A percentile compares a stretch with the other conserved stretches of the same genome.
These are phyloP conservation scores for Eutypa lata DNA, from an alignment of 2,329 filamentous ascomycete species.

Conservation along the genomic window DNA sequence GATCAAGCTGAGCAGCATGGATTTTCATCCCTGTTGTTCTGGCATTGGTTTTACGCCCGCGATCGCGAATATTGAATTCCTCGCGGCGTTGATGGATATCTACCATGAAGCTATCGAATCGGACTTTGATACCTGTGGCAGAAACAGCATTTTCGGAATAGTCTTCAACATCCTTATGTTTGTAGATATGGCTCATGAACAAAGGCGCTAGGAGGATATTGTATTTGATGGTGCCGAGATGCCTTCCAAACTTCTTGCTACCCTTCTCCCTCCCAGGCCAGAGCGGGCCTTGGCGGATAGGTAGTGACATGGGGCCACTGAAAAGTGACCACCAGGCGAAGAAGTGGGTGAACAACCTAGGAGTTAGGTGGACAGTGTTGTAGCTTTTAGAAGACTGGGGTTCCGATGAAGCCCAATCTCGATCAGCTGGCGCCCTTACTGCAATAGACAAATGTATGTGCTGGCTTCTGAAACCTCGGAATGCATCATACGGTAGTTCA, in stretches of 20 bases:
- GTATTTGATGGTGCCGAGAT: conserved; percentile 98
- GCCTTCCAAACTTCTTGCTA: conserved; percentile 96
- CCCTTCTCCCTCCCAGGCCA: conserved; percentile 94
- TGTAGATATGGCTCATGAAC: conserved; percentile 96
- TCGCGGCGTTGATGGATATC: conserved; percentile 93
- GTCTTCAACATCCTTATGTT: conserved; percentile 93
- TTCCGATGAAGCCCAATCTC: conserved; percentile 79
- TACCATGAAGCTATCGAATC: conserved; percentile 94
- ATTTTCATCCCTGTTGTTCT: conserved; percentile 93
- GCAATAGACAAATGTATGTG: conserved; percentile 95
- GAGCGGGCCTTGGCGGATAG: conserved; percentile 84
- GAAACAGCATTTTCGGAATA: conserved; percentile 74
- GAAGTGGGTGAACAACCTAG: conserved; percentile 97
- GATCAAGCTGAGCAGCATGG: conserved; percentile 88
- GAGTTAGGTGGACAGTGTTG: conserved; percentile 92
- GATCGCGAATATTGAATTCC: conserved; percentile 80
- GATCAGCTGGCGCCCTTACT: conserved; percentile 79
- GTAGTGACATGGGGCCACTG: conserved; percentile 88
- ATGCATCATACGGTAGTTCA: conserved; percentile 76
- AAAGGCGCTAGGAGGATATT: conserved; percentile 87
- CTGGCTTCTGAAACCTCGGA: conserved; percentile 91
- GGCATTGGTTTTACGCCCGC: conserved; percentile 70
- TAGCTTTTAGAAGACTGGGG: conserved; percentile 81
- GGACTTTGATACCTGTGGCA: conserved; percentile 93
- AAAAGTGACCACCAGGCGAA: conserved; percentile 98